Percentiles rank a stretch among this genome's conserved stretches.
phyloP scores from a whole-genome alignment of 2,329 filamentous ascomycete species.

The Colletotrichum trifolii region DNA sequence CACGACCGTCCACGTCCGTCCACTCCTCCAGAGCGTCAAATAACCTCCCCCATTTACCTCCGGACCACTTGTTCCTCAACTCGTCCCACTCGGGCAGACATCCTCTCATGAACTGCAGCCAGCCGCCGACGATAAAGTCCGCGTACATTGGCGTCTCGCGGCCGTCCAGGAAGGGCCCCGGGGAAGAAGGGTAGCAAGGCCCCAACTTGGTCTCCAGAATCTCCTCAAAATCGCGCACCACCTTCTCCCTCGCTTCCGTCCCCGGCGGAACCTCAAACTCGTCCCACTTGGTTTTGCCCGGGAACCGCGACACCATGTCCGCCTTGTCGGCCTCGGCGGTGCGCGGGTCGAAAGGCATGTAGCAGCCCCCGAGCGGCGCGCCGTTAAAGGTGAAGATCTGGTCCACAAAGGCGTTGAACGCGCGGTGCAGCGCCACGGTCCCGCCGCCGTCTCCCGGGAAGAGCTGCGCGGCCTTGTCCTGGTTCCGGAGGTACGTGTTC shows the following conservation, averaged over 20 bases:
- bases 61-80: slow-evolving; percentile 1
- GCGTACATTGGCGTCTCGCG: slow-evolving; percentile 2
- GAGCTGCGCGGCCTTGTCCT: background rate
- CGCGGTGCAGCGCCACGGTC: background rate
- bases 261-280: slow-evolving; percentile 1
- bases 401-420: slow-evolving; percentile 35
- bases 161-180: slow-evolving; percentile 1
- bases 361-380: slow-evolving; percentile 1
- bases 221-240: background rate
- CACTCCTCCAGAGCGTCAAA: slow-evolving; percentile 6
- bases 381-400: slow-evolving; percentile 24
- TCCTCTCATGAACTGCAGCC: slow-evolving; percentile 1
- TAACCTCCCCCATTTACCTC: background rate
- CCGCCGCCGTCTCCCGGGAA: background rate
- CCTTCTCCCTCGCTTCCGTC: background rate
- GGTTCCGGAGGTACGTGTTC: slow-evolving; percentile 49
- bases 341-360: slow-evolving; percentile 10
- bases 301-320: background rate
- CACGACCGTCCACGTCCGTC: background rate
- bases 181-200: background rate
- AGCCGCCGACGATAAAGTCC: slow-evolving; percentile 6
- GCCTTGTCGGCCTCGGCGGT: slow-evolving; percentile 2
- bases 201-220: background rate
- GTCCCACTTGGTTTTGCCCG: background rate
- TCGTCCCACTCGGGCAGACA: slow-evolving; percentile 9